These are phyloP conservation scores for Saturnispora sekii DNA, from an alignment of 805 yeast genomes.

Conservation along the genomic window DNA sequence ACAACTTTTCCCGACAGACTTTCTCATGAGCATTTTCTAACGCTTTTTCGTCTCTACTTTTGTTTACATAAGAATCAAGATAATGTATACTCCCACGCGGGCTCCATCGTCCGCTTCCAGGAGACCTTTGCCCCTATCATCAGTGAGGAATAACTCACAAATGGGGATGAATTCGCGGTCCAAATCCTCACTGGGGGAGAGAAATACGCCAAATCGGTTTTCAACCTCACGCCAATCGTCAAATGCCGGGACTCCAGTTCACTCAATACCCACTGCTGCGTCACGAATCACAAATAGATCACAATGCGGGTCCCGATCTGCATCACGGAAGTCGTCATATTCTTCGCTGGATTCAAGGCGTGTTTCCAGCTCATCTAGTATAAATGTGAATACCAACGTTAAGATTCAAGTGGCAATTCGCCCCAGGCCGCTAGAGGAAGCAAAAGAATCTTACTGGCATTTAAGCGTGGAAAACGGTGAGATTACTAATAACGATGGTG, in stretches of 20 bases:
- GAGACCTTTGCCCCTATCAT: neutral
- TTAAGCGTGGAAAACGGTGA: slow-evolving; percentile 36
- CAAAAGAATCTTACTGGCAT: slow-evolving; percentile 27
- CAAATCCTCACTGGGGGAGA: slow-evolving; percentile 5
- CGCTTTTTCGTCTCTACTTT: too few species aligned
- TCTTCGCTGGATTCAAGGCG: slow-evolving; percentile 4
- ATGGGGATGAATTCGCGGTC: neutral
- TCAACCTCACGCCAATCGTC: neutral
- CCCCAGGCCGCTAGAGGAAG: slow-evolving; percentile 49
- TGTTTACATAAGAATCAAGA: neutral
- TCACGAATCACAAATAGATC: neutral
- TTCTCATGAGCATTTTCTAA: neutral
- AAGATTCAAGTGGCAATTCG: slow-evolving; percentile 63
- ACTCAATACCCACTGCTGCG: neutral
- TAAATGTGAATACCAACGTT: slow-evolving; percentile 35
- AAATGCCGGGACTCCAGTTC: neutral
- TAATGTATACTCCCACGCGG: slow-evolving; percentile 8
- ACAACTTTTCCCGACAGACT: too few species aligned
- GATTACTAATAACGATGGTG: slow-evolving; percentile 45
- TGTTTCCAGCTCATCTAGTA: slow-evolving; percentile 10
- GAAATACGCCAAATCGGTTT: neutral
- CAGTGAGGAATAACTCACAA: neutral
- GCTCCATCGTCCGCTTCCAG: slow-evolving; percentile 2
- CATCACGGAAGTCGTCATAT: slow-evolving; percentile 4
- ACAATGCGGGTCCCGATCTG: neutral